phyloP scores from a whole-genome alignment of 352 stramenopile genomes.

The Phytophthora citricola region DNA sequence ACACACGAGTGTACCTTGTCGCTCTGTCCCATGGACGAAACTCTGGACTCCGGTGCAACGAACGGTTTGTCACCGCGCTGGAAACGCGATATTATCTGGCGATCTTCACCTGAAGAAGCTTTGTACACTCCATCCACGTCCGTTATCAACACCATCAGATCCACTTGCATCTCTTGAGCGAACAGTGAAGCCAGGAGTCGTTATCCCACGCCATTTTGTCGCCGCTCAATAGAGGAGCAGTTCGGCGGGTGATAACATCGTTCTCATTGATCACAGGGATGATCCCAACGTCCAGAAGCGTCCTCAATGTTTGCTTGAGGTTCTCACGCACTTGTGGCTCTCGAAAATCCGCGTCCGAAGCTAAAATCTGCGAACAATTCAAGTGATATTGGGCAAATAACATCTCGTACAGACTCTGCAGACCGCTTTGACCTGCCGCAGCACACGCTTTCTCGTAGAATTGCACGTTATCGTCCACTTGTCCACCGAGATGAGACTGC shows the following conservation, averaged over 20 bases:
- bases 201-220: conserved; percentile 82
- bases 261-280: conserved; percentile 88
- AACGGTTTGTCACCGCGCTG: conserved; percentile 47
- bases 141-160: conserved; percentile 80
- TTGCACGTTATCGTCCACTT: conserved; percentile 52
- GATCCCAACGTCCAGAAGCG: conserved; percentile 76
- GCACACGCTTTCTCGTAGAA: conserved; percentile 79
- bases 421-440: conserved; percentile 67
- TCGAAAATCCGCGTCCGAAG: conserved; percentile 77
- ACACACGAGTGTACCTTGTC: conserved; percentile 63
- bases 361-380: conserved; percentile 77
- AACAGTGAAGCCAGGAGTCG: conserved; percentile 82
- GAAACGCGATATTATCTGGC: conserved; percentile 55
- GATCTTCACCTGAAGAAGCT: conserved; percentile 11
- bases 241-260: conserved; percentile 75
- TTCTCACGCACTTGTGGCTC: conserved; percentile 63
- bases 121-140: conserved; percentile 70
- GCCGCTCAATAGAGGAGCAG: conserved; percentile 54
- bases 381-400: conserved; percentile 84
- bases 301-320: conserved; percentile 63
- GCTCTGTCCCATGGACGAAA: conserved; percentile 65
- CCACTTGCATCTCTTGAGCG: conserved; percentile 68
- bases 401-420: conserved; percentile 87
- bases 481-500: conserved; percentile 73
- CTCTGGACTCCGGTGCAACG: conserved; percentile 38